Evolutionary conservation across 768 basidiomycete species (phyloP).

Genomic region (Leccinum boreale): DNA sequence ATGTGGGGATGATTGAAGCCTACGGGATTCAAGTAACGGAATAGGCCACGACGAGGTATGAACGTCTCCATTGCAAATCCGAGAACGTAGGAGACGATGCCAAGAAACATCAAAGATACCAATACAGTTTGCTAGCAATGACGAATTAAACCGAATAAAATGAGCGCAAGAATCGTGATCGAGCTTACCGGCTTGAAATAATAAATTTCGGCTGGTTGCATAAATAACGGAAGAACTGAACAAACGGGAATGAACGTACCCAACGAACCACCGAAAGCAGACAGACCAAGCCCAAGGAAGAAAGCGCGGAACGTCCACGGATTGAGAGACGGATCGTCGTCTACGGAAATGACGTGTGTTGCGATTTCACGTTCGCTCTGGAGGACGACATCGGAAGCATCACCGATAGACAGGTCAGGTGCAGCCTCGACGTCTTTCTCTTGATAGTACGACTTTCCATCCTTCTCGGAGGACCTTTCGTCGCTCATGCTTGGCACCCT

Average conservation of each 20-base stretch:
- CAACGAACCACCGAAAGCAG: not conserved
- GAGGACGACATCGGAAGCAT: conserved; percentile 24
- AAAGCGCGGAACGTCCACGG: not conserved
- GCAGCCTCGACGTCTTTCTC: conserved; percentile 33
- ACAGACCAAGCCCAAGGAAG: not conserved
- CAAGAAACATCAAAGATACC: conserved; percentile 54
- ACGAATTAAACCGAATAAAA: not conserved
- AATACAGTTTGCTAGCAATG: conserved; percentile 45
- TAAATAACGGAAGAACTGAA: not conserved
- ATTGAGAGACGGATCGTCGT: conserved; percentile 2
- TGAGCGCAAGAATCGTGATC: not conserved
- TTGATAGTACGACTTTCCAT: conserved; percentile 14
- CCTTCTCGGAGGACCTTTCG: conserved; percentile 6
- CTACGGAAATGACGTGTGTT: conserved; percentile 36
- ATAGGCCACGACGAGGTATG: conserved; percentile 43
- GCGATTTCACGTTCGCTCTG: conserved; percentile 44
- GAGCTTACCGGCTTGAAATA: conserved; percentile 53
- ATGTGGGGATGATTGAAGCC: not conserved
- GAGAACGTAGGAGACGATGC: conserved; percentile 48
- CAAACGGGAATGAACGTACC: not conserved
- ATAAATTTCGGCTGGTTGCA: conserved; percentile 48
- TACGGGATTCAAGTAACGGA: conserved; percentile 53
- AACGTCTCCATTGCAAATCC: conserved; percentile 44
- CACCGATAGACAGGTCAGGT: conserved; percentile 1
- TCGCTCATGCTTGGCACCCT: not conserved